Percentiles rank a stretch among this genome's conserved stretches.
phyloP scores from a whole-genome alignment of 345 rosid species.

The Mercurialis annua region DNA sequence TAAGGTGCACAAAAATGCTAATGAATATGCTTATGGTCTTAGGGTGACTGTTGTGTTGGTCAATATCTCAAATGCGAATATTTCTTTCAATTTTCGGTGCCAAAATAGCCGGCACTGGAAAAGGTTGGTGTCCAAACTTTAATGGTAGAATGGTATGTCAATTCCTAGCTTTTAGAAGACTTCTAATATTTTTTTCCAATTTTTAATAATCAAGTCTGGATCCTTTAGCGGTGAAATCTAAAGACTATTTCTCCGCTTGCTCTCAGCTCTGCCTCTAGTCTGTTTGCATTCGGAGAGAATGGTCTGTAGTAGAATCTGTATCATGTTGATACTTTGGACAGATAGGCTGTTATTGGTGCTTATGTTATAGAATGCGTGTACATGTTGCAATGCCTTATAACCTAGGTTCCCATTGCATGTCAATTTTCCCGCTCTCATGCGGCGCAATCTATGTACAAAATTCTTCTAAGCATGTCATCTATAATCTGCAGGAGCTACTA shows the following conservation, averaged over 20 bases:
- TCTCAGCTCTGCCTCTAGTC: background rate
- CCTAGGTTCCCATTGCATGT: background rate
- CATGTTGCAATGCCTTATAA: background rate
- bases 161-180: background rate
- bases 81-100: background rate
- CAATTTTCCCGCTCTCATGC: background rate
- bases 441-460: too few relatives aligned
- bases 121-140: background rate
- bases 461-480: background rate
- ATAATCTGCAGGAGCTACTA: conserved; percentile 70
- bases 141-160: background rate
- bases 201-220: background rate
- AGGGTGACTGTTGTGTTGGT: background rate
- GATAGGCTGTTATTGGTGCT: background rate
- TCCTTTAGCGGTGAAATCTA: background rate
- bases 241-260: background rate
- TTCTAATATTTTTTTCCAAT: background rate
- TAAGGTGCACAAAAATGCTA: background rate
- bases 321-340: background rate
- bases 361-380: background rate
- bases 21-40: background rate
- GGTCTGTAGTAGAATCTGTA: background rate
- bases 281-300: background rate
- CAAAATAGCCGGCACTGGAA: background rate
- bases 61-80: background rate